These are phyloP conservation scores for Pseudogymnoascus sp. DNA, from an alignment of 2,329 filamentous ascomycete genomes.

Conservation along the genomic window DNA sequence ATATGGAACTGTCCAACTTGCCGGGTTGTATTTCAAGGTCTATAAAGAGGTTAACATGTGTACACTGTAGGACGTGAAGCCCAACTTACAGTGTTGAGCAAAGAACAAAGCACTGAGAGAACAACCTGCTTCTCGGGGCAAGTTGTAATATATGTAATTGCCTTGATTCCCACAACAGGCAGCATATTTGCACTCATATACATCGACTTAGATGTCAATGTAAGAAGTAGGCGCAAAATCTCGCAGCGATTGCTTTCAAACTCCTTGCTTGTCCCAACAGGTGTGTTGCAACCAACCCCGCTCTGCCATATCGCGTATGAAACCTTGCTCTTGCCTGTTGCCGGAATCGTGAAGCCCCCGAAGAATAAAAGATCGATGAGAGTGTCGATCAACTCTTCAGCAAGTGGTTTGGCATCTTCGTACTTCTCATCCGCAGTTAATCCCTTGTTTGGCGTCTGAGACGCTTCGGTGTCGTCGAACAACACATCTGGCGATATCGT, in stretches of 20 bases:
- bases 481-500: slow-evolving; percentile 66
- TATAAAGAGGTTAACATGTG: slow-evolving; percentile 32
- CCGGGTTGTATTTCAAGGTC: slow-evolving; percentile 93
- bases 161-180: slow-evolving; percentile 72
- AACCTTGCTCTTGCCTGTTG: slow-evolving; percentile 65
- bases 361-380: slow-evolving; percentile 87
- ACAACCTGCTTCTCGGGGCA: slow-evolving; percentile 87
- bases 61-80: slow-evolving; percentile 11
- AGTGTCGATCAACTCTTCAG: slow-evolving; percentile 86
- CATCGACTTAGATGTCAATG: slow-evolving; percentile 83
- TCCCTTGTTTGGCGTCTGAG: slow-evolving; percentile 31
- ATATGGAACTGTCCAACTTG: slow-evolving; percentile 88
- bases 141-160: slow-evolving; percentile 82
- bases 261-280: slow-evolving; percentile 81
- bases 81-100: slow-evolving; percentile 76
- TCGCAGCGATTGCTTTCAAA: slow-evolving; percentile 90
- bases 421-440: slow-evolving; percentile 51
- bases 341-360: slow-evolving; percentile 77
- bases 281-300: slow-evolving; percentile 88
- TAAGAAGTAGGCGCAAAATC: slow-evolving; percentile 76
- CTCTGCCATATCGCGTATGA: slow-evolving; percentile 97
- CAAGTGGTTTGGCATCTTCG: slow-evolving; percentile 77
- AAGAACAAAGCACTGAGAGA: slow-evolving; percentile 80
- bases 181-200: slow-evolving; percentile 76
- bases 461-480: slow-evolving; percentile 59